A percentile compares a stretch with the other conserved stretches of the same genome.
phyloP scores from a whole-genome alignment of 306 rosid genomes.

The Medicago truncatula region DNA sequence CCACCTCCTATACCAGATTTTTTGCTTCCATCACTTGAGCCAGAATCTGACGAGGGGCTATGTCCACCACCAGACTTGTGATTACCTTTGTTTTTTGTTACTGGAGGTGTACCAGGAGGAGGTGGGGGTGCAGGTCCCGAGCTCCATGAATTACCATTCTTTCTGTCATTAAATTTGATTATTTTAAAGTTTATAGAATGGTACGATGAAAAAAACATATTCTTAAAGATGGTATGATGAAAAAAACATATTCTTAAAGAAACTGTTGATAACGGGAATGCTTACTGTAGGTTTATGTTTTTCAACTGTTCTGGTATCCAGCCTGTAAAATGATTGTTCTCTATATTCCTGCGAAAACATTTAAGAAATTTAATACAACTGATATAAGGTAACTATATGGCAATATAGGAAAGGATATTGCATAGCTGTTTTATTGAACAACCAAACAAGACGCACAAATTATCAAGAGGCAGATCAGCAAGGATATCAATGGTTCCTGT shows the following conservation, averaged over 20 bases:
- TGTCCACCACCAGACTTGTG: slow-evolving; percentile 61
- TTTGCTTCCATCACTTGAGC: slow-evolving; percentile 57
- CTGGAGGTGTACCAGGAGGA: slow-evolving; percentile 94
- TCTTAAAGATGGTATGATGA: background rate
- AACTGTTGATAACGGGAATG: slow-evolving; percentile 36
- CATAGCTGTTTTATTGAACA: slow-evolving; percentile 30
- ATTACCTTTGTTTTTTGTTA: slow-evolving; percentile 47
- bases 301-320: slow-evolving; percentile 87
- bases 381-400: slow-evolving; percentile 18
- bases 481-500: slow-evolving; percentile 85
- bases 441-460: slow-evolving; percentile 57
- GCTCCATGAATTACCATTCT: slow-evolving; percentile 78
- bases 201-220: slow-evolving; percentile 9
- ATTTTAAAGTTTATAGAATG: slow-evolving; percentile 38
- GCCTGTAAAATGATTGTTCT: slow-evolving; percentile 82
- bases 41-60: slow-evolving; percentile 51
- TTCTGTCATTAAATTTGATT: slow-evolving; percentile 59
- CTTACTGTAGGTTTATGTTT: slow-evolving; percentile 78
- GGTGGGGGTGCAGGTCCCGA: slow-evolving; percentile 98
- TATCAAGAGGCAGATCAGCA: slow-evolving; percentile 81
- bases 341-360: slow-evolving; percentile 74
- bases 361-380: slow-evolving; percentile 31
- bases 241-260: slow-evolving; percentile 15
- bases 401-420: slow-evolving; percentile 33
- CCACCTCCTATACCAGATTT: slow-evolving; percentile 94